A percentile compares a stretch with the other conserved stretches of the same genome.
These are phyloP conservation scores for Hanseniaspora vineae DNA, from an alignment of 805 yeast genomes.

Conservation along the genomic window DNA sequence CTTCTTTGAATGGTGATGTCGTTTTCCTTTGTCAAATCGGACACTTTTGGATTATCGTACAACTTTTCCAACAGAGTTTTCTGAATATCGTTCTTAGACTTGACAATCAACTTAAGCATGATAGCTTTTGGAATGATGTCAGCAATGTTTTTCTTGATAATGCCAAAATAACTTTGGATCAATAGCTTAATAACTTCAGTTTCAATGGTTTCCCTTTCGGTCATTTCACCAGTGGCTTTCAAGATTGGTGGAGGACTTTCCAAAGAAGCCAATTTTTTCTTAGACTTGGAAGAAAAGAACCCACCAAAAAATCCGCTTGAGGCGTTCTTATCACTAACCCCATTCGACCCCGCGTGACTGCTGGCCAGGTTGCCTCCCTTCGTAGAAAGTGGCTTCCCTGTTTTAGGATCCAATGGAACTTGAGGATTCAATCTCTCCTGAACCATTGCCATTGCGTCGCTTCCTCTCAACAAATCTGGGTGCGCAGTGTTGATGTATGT, in stretches of 20 bases:
- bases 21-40: conserved; percentile 76
- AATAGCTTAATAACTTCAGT: conserved; percentile 92
- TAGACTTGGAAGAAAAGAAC: conserved; percentile 82
- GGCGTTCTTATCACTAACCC: conserved; percentile 27
- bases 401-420: conserved; percentile 72
- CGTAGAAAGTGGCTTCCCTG: conserved; percentile 61
- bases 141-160: conserved; percentile 86
- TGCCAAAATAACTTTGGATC: conserved; percentile 79
- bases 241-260: conserved; percentile 95
- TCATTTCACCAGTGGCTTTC: conserved; percentile 80
- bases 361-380: conserved; percentile 4
- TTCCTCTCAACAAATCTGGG: conserved; percentile 89
- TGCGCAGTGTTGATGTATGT: conserved; percentile 96
- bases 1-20: conserved; percentile 88
- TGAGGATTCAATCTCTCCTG: conserved; percentile 66
- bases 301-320: conserved; percentile 87
- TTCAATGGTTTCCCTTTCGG: conserved; percentile 92
- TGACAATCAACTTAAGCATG: conserved; percentile 80
- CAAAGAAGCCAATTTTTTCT: conserved; percentile 87
- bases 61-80: conserved; percentile 77
- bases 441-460: conserved; percentile 88
- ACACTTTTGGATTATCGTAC: conserved; percentile 63
- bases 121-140: conserved; percentile 93
- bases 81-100: conserved; percentile 80
- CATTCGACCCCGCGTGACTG: too few relatives aligned